Evolutionary conservation across 768 basidiomycete species (phyloP).

Genomic region (Podaxis sp.): DNA sequence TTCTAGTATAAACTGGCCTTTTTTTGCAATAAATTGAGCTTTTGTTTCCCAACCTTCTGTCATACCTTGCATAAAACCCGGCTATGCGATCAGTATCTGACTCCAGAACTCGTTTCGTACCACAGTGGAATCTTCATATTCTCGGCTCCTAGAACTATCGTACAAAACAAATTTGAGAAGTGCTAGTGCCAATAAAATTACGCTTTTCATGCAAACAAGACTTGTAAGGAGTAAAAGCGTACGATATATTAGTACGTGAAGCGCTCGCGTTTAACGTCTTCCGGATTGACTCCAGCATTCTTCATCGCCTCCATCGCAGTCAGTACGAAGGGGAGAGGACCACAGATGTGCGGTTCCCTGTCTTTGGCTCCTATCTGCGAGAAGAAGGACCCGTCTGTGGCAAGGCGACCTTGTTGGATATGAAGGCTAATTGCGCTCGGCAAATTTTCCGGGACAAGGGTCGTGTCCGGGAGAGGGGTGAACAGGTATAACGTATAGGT

Average conservation of each 20-base stretch:
- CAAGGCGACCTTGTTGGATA: conserved; percentile 24
- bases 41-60: too few relatives aligned
- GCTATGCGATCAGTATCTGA: too few relatives aligned
- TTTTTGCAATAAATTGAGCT: too few relatives aligned
- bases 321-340: conserved; percentile 31
- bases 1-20: too few relatives aligned
- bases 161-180: too few relatives aligned
- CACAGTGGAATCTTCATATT: too few relatives aligned
- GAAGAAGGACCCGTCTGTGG: conserved; percentile 18
- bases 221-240: neutral
- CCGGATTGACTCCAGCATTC: conserved; percentile 16
- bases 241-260: conserved; percentile 13
- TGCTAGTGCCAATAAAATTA: too few relatives aligned
- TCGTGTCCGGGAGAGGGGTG: conserved; percentile 20
- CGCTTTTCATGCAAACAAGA: neutral
- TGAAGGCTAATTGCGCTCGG: conserved; percentile 13
- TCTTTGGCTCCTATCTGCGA: conserved; percentile 19
- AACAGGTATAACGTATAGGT: conserved; percentile 42
- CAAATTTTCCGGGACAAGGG: neutral
- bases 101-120: too few relatives aligned
- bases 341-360: conserved; percentile 46
- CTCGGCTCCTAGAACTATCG: too few relatives aligned
- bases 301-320: conserved; percentile 14
- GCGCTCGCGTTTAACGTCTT: conserved; percentile 16
- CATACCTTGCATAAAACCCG: too few relatives aligned